These are phyloP conservation scores for Takashimella tepidaria DNA, from an alignment of 1,284 basidiomycete genomes.

Conservation along the genomic window DNA sequence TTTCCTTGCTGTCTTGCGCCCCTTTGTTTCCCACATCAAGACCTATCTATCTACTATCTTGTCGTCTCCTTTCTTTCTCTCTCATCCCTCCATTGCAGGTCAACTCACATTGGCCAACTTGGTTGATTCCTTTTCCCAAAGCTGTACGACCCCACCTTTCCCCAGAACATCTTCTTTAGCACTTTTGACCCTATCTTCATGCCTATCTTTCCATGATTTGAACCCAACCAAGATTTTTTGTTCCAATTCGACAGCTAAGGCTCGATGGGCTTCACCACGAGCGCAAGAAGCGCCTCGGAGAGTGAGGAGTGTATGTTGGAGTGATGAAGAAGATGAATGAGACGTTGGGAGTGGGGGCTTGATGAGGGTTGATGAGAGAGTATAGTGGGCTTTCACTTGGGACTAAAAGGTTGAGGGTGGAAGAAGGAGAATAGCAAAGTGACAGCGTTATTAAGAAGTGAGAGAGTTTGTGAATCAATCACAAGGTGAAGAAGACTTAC, in stretches of 20 bases:
- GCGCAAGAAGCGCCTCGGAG: constrained; percentile 32
- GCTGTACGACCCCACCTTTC: constrained; percentile 55
- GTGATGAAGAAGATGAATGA: constrained; percentile 27
- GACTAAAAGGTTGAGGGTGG: too few species aligned
- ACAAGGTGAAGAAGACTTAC: too few species aligned
- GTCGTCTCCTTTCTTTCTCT: background rate
- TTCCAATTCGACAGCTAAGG: constrained; percentile 39
- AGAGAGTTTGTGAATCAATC: too few species aligned
- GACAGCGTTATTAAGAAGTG: background rate
- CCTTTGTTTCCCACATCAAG: too few species aligned
- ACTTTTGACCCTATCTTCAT: constrained; percentile 35
- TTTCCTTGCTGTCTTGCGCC: too few species aligned
- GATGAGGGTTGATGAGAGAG: constrained; percentile 50
- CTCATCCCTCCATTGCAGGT: constrained; percentile 57
- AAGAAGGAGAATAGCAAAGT: too few species aligned
- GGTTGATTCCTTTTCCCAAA: constrained; percentile 57
- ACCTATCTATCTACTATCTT: too few species aligned
- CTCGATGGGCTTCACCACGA: constrained; percentile 37
- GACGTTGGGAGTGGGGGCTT: constrained; percentile 11
- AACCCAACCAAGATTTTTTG: constrained; percentile 36
- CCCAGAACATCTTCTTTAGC: constrained; percentile 51
- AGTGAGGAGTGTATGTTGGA: constrained; percentile 38
- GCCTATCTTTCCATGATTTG: constrained; percentile 38
- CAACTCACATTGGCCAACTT: constrained; percentile 31
- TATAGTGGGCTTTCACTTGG: constrained; percentile 53